phyloP scores from a whole-genome alignment of 2,329 filamentous ascomycete genomes.

The Colletotrichum sidae region DNA sequence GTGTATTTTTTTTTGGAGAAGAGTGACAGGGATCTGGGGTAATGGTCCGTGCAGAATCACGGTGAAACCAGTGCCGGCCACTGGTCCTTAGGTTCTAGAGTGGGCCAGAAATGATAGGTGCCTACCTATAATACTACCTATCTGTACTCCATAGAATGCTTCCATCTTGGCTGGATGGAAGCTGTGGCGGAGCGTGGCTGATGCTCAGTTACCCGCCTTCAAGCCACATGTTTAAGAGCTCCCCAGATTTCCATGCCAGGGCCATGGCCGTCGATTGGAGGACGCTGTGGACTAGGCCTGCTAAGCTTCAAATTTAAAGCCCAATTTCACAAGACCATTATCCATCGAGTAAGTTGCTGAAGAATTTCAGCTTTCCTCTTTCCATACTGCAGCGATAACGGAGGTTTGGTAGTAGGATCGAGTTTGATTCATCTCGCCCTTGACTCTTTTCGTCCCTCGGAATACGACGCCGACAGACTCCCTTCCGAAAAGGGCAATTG shows the following conservation, averaged over 20 bases:
- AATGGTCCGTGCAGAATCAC: slow-evolving; percentile 33
- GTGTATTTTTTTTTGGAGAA: neutral
- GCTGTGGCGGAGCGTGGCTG: neutral
- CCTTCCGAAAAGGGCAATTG: slow-evolving; percentile 22
- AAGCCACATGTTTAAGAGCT: neutral
- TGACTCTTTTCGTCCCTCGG: slow-evolving; percentile 6
- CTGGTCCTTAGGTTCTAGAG: neutral
- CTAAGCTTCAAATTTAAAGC: slow-evolving; percentile 11
- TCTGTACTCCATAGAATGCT: too few relatives aligned
- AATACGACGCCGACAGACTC: slow-evolving; percentile 5
- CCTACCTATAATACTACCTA: too few relatives aligned
- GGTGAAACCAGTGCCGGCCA: slow-evolving; percentile 29
- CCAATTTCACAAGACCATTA: slow-evolving; percentile 21
- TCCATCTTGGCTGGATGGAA: too few relatives aligned
- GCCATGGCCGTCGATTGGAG: slow-evolving; percentile 5
- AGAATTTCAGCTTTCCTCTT: neutral
- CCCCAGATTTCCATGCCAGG: neutral
- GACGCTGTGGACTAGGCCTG: slow-evolving; percentile 19
- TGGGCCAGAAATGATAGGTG: too few relatives aligned
- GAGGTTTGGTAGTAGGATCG: neutral
- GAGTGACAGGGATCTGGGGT: slow-evolving; percentile 21
- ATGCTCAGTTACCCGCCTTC: neutral
- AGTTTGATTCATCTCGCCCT: neutral
- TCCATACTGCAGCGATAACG: too few relatives aligned
- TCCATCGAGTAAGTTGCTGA: neutral